A percentile compares a stretch with the other conserved stretches of the same genome.
phyloP scores from a whole-genome alignment of 169 alveolate genomes.

The Babesia gibsoni region DNA sequence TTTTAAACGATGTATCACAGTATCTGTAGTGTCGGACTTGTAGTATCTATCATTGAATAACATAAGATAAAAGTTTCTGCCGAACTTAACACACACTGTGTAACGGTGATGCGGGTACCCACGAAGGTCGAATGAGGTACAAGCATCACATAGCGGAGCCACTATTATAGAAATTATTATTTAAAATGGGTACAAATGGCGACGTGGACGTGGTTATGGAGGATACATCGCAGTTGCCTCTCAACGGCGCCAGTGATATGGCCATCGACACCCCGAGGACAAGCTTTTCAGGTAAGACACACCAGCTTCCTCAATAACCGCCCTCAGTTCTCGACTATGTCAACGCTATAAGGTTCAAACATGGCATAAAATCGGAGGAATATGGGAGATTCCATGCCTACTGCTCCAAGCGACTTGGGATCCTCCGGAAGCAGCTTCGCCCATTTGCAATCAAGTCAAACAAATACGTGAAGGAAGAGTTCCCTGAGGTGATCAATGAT shows the following conservation, averaged over 20 bases:
- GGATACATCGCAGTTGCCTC: background rate
- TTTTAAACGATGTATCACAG: too few relatives aligned
- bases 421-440: slow-evolving; percentile 50
- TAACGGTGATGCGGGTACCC: too few relatives aligned
- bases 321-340: slow-evolving; percentile 54
- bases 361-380: slow-evolving; percentile 59
- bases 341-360: slow-evolving; percentile 50
- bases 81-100: too few relatives aligned
- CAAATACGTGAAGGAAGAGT: slow-evolving; percentile 47
- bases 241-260: background rate
- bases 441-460: background rate
- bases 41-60: too few relatives aligned
- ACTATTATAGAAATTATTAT: too few relatives aligned
- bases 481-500: slow-evolving; percentile 41
- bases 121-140: too few relatives aligned
- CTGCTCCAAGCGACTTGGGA: slow-evolving; percentile 47
- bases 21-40: too few relatives aligned
- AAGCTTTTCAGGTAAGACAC: slow-evolving; percentile 37
- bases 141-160: too few relatives aligned
- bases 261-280: background rate
- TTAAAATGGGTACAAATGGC: too few relatives aligned
- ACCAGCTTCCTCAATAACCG: background rate
- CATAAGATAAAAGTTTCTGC: too few relatives aligned
- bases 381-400: slow-evolving; percentile 54
- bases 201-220: background rate